Evolutionary conservation across 2,329 filamentous ascomycete genomes (phyloP), one percentile per base, ranked within the genome.

Genomic region (Epicoccum nigrum): DNA sequence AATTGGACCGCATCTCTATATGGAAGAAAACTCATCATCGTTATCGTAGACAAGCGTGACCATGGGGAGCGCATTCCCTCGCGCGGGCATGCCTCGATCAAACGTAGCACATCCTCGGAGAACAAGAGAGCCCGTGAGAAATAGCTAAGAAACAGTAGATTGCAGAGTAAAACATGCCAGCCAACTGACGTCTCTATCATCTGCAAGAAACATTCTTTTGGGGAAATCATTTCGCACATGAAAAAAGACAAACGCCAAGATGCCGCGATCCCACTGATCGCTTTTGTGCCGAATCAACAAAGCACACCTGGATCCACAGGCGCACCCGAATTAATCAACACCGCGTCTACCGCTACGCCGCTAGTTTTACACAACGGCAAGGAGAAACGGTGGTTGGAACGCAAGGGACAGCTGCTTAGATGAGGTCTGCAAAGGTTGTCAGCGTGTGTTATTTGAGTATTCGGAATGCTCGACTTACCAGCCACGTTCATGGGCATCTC

Each of bases 401-500:
- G 54, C 56, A 64, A 62, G 44, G 41, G 57, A 60, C 57, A 59
- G 53, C 64, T 58, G 58, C 59, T 72, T 74, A 74, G 65, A 74
- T 74, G 63, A 74, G 71, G 56, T 74, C 70, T 72, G 51, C 16
- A 9, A 27, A 19, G 7, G 25, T 5, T 12, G 52, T 69, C 58
- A 67, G 60, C 19, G 30, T 12, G 20, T 32, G 12, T 13, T 35
- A 7, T 25, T 8, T 28, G 4, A 13, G 12, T 30, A 9, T 13
- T 9, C 2, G 15, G 21, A 15, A 21, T 15, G 13, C 7, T 27
- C n/a, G 19, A 77, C 82, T 72, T 79, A 83, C 81, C 82, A 73
- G 84, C 83, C 77, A 87, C 86, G 79, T 87, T 88, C 94, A 99
- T 97, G 74, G 94, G 94, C 94, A 99, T 99, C 86, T 99, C 94